phyloP scores from a whole-genome alignment of 768 basidiomycete genomes.

The Calvatia gigantea region DNA sequence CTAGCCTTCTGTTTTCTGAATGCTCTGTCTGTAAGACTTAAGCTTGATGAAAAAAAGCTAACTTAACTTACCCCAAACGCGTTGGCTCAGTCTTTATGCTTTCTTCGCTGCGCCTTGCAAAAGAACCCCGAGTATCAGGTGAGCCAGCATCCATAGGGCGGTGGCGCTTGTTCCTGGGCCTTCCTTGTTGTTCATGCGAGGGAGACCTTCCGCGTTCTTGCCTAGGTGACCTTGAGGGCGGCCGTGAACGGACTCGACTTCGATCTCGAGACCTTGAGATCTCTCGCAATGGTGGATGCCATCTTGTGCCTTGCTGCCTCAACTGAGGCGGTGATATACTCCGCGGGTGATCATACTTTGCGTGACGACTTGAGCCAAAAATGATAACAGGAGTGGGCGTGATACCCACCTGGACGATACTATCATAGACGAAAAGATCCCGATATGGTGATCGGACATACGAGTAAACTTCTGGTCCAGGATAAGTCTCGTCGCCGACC shows the following conservation, averaged over 20 bases:
- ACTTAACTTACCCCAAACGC: not conserved
- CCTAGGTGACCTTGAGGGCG: constrained; percentile 10
- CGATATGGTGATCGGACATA: constrained; percentile 88
- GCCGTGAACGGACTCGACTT: constrained; percentile 25
- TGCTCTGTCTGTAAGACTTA: no score
- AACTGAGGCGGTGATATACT: constrained; percentile 37
- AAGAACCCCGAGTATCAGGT: no score
- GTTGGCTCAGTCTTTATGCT: not conserved
- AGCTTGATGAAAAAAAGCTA: not conserved
- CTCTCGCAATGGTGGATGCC: constrained; percentile 22
- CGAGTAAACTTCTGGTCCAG: constrained; percentile 71
- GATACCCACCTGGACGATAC: constrained; percentile 64
- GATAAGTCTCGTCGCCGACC: not conserved
- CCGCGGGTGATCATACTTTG: constrained; percentile 57
- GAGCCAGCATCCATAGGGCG: no score
- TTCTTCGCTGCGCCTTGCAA: not conserved
- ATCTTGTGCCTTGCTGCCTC: constrained; percentile 23
- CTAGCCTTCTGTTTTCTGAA: no score
- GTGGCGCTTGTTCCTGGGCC: not conserved
- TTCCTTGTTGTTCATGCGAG: constrained; percentile 2
- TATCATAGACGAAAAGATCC: constrained; percentile 81
- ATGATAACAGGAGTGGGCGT: constrained; percentile 5
- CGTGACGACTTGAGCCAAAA: constrained; percentile 11
- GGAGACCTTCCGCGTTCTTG: constrained; percentile 7
- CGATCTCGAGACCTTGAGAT: constrained; percentile 18